phyloP scores from a whole-genome alignment of 2,329 filamentous ascomycete species.

The Dendryphion nanum region DNA sequence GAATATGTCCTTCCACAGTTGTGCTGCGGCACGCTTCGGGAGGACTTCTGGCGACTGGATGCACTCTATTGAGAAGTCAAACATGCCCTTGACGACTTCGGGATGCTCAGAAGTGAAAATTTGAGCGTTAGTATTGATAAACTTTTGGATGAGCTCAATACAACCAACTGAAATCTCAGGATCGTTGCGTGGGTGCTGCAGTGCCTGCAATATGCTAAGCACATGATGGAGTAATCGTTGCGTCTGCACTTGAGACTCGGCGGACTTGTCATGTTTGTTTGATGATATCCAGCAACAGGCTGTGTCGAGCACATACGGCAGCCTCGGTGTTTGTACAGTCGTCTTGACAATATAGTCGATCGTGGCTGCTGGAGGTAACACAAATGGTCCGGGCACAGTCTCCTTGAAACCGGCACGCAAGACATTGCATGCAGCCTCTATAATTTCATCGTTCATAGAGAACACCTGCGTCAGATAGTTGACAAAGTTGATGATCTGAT shows the following conservation, averaged over 20 bases:
- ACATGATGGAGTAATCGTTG: conserved; percentile 57
- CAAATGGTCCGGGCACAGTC: conserved; percentile 71
- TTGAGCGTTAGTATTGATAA: conserved; percentile 61
- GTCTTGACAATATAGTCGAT: conserved; percentile 64
- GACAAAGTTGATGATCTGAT: conserved; percentile 53
- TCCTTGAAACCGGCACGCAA: conserved; percentile 75
- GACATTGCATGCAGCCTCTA: conserved; percentile 70
- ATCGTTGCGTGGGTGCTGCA: conserved; percentile 64
- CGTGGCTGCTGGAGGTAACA: conserved; percentile 66
- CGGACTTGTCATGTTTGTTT: conserved; percentile 47
- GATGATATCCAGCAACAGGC: conserved; percentile 61
- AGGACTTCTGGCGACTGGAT: conserved; percentile 70
- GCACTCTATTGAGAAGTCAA: conserved; percentile 69
- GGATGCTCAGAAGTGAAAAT: conserved; percentile 61
- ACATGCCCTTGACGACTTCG: conserved; percentile 62
- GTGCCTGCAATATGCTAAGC: conserved; percentile 58
- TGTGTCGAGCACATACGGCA: conserved; percentile 68
- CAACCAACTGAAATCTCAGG: conserved; percentile 71
- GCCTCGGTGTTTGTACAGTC: conserved; percentile 59
- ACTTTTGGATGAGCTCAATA: conserved; percentile 67
- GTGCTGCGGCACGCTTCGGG: conserved; percentile 70
- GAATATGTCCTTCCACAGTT: conserved; percentile 63
- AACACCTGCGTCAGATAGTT: conserved; percentile 54
- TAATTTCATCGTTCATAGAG: conserved; percentile 62
- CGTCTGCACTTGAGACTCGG: conserved; percentile 24